These are phyloP conservation scores for Schizonepeta tenuifolia DNA, from an alignment of 257 asterid species.

Conservation along the genomic window DNA sequence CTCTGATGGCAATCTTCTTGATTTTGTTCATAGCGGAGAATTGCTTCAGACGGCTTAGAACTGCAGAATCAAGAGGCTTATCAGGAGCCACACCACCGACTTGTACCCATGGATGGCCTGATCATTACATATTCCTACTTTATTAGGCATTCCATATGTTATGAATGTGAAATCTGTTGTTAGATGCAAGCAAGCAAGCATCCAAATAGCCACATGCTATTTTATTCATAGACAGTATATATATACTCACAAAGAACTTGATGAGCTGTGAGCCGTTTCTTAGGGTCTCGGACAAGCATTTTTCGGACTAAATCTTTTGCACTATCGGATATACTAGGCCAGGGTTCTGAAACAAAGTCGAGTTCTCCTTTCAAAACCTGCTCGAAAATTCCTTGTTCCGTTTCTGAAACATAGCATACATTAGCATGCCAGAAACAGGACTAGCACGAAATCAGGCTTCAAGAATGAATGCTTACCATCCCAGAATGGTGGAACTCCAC, in stretches of 20 bases:
- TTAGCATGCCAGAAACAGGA: conserved; percentile 16
- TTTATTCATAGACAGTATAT: background rate
- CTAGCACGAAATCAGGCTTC: conserved; percentile 4
- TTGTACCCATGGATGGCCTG: conserved; percentile 84
- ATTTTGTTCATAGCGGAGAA: conserved; percentile 72
- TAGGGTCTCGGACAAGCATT: conserved; percentile 74
- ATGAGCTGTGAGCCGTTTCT: conserved; percentile 64
- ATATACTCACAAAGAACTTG: conserved; percentile 78
- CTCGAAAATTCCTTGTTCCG: conserved; percentile 71
- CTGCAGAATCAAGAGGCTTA: conserved; percentile 76
- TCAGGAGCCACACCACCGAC: conserved; percentile 67
- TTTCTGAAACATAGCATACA: conserved; percentile 45
- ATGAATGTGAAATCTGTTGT: background rate
- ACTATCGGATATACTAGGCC: conserved; percentile 76
- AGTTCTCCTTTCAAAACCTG: conserved; percentile 66
- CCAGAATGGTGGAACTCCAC: conserved; percentile 86
- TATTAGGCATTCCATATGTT: background rate
- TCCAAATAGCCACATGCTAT: no score
- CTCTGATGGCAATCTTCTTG: conserved; percentile 76
- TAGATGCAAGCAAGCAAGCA: no score
- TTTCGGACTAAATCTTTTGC: conserved; percentile 71
- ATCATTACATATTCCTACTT: conserved; percentile 20
- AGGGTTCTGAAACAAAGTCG: conserved; percentile 70
- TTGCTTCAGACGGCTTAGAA: conserved; percentile 64
- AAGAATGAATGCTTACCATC: conserved; percentile 50